These are phyloP conservation scores for Candida montana DNA, from an alignment of 805 yeast species.

Conservation along the genomic window DNA sequence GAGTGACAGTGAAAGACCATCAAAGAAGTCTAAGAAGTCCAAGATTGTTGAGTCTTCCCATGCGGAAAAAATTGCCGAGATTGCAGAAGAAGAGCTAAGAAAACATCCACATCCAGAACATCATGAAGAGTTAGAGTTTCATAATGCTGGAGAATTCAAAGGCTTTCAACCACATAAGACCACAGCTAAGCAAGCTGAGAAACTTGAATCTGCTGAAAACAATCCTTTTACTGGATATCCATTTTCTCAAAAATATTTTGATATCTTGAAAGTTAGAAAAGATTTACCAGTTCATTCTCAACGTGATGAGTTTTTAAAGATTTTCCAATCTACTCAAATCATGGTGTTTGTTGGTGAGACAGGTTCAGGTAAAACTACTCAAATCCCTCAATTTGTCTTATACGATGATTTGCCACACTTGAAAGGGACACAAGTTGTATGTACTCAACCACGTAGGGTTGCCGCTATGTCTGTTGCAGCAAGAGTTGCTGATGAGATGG, in stretches of 20 bases:
- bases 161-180: conserved; percentile 56
- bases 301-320: conserved; percentile 77
- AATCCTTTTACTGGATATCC: conserved; percentile 78
- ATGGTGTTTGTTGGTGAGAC: conserved; percentile 99
- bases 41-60: conserved; percentile 44
- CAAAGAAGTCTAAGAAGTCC: conserved; percentile 49
- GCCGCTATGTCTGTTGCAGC: conserved; percentile 99
- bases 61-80: conserved; percentile 63
- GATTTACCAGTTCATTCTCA: conserved; percentile 93
- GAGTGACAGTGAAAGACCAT: conserved; percentile 33
- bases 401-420: conserved; percentile 92
- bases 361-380: conserved; percentile 98
- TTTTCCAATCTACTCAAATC: conserved; percentile 83
- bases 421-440: conserved; percentile 79
- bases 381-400: conserved; percentile 90
- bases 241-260: conserved; percentile 64
- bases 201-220: conserved; percentile 47
- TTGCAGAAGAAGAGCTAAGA: conserved; percentile 50
- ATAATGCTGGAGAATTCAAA: conserved; percentile 62
- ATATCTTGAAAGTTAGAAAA: conserved; percentile 72
- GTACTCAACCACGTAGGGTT: conserved; percentile 96
- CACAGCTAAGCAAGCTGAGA: conserved; percentile 56
- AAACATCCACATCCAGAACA: conserved; percentile 42
- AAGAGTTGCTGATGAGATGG: conserved; percentile 97
- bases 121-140: conserved; percentile 39